Percentiles rank a stretch among this genome's conserved stretches.
Evolutionary conservation across 371 early-diverging fungal species (phyloP).

Genomic region (Apophysomyces variabilis): DNA sequence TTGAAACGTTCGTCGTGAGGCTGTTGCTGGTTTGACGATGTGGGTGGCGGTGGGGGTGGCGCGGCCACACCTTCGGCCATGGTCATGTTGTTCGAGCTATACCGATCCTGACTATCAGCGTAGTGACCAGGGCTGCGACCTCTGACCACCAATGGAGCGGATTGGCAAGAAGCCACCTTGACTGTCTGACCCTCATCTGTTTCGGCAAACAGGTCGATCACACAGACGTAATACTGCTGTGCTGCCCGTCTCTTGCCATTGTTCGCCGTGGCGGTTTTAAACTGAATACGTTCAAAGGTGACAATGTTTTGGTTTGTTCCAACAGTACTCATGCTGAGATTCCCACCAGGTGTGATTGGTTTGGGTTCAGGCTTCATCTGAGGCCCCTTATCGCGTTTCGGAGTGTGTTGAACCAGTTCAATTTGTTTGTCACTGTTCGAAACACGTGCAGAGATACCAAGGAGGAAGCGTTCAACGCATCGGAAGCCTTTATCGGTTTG

Average conservation of each 20-base stretch:
- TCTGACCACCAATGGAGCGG: slow-evolving; percentile 80
- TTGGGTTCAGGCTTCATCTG: slow-evolving; percentile 65
- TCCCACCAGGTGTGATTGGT: slow-evolving; percentile 54
- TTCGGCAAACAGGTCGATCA: slow-evolving; percentile 65
- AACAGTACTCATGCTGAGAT: slow-evolving; percentile 38
- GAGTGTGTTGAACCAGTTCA: slow-evolving; percentile 85
- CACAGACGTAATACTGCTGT: slow-evolving; percentile 80
- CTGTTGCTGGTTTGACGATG: slow-evolving; percentile 8
- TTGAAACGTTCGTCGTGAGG: slow-evolving; percentile 18
- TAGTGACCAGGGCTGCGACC: slow-evolving; percentile 90
- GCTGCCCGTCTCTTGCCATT: slow-evolving; percentile 80
- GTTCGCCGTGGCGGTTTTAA: slow-evolving; percentile 88
- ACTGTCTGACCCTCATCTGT: slow-evolving; percentile 48
- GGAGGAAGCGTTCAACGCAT: slow-evolving; percentile 50
- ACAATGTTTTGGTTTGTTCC: slow-evolving; percentile 49
- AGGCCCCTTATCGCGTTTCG: slow-evolving; percentile 88
- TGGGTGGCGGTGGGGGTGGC: slow-evolving; percentile 17
- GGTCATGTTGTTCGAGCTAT: slow-evolving; percentile 19
- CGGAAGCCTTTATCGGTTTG: slow-evolving; percentile 34
- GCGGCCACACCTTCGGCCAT: slow-evolving; percentile 9
- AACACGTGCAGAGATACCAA: slow-evolving; percentile 66
- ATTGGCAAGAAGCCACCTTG: slow-evolving; percentile 65
- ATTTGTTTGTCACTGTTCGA: slow-evolving; percentile 62
- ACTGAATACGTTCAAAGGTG: slow-evolving; percentile 87
- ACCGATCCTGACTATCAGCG: slow-evolving; percentile 48